Base-by-base conservation (phyloP, 257 asterid genomes). In the Capsicum pubescens region DNA sequence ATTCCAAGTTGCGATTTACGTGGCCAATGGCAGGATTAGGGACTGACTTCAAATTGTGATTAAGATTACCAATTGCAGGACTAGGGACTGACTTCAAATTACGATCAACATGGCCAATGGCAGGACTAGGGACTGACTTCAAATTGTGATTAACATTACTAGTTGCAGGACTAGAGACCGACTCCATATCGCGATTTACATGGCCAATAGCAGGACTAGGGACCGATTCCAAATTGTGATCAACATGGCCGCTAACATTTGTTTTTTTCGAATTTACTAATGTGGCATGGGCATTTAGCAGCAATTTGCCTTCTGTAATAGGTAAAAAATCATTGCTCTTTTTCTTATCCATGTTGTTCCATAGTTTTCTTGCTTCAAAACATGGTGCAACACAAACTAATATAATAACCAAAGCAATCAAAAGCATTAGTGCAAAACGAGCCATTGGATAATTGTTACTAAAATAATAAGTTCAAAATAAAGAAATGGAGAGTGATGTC, bases 51-150 rank as follows among this genome's bases (percentile, higher is more conserved):
- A 21, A 72, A 48, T 48, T 19, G 6, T 17, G 17, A n/a, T 71
- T 11, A 67, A 32, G 16, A 63, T 72, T 59, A 15, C 44, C 58
- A 14, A 42, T 59, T 56, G 58, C 48, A 9, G 77, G 87, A 81
- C 82, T 85, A 3, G 84, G 87, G 5, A 17, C 59, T 15, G 80
- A 72, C 6, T 17, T 9, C 60, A 81, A 52, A 71, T 21, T n/a
- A 0, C 58, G 77, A 70, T 46, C 21, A 10, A 52, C 21, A 55
- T 55, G 16, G 7, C 2, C 59, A 4, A 3, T 26, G 32, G 32
- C 32, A 26, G 32, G 2, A 26, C 32, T 26, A 26, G 32, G 32
- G 32, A 26, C 32, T 26, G 32, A 26, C 32, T 1, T 26, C 32
- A 26, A 26, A 26, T 26, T 26, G 32, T 26, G 32, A 26, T 26